Evolutionary conservation across 805 yeast species (phyloP), one percentile per base, ranked within the genome.

Genomic region (Tetrapisispora namnaoensis): DNA sequence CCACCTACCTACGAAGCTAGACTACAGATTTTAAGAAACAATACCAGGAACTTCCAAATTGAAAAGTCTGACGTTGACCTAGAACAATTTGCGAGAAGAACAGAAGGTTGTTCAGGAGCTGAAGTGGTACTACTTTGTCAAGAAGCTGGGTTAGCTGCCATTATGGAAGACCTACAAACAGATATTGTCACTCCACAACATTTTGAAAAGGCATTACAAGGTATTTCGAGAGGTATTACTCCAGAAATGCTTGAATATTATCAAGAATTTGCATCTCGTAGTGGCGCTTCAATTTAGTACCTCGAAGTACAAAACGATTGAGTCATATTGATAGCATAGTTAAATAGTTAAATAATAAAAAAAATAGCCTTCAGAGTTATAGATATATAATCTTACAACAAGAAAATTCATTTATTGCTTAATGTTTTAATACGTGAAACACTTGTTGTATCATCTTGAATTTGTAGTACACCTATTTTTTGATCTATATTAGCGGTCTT

Each of bases 101-200:
- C 96, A 0, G 91, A 84, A 0, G 98, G 99, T 0, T 89, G 95
- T 60, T 89, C 97, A 0, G 99, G 99, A 36, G 96, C 98, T 0
- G 99, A 93, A 65, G 86, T 93, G 37, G 95, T 90, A 0, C 73
- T 89, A 20, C 65, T 91, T 20, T 87, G 96, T 58, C 98, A 90
- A 64, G 97, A 91, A 65, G 96, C 98, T 0, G 99, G 99, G 2
- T 69, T 93, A 13, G 79, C 85, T n/a, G 96, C 98, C 0, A 81
- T 93, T 50, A 88, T 87, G 83, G 96, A 87, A 55, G 69, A 85
- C 53, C 65, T 75, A 6, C 69, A 78, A 4, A 75, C 85, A 9
- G 59, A 60, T 1, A 55, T 56, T 7, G 95, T 90, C 0, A 64
- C 66, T n/a, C 72, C 70, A 51, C 70, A 70, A 32, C 96, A 93